Evolutionary conservation across 768 basidiomycete species (phyloP), one percentile per base, ranked within the genome.

Genomic region (Boletus fagicola): DNA sequence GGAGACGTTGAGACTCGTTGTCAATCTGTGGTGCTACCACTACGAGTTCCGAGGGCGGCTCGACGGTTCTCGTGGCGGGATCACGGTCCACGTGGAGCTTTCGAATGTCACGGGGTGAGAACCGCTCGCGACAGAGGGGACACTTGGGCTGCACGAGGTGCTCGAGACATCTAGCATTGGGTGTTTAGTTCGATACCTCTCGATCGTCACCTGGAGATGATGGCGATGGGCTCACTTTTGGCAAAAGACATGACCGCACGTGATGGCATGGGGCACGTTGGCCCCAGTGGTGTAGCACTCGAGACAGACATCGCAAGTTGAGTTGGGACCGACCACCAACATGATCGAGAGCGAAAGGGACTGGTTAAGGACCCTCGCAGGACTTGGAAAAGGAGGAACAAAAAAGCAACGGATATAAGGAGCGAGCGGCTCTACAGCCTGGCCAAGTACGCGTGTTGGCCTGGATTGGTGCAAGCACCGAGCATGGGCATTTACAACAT

Each of bases 191-290:
- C 39, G 43, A 54, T 54, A 54, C 22, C 50, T 10, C 35, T 45
- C 35, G 54, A 63, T 62, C 45, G 40, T 35, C 18, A 20, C 35
- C 10, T 30, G 15, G 53, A 77, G 76, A 68, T 46, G 7, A 51
- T n/a, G 46, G 12, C 48, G 8, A 47, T 15, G 46, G 15, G 40
- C 74, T 64, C 40, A 75, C 76, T 59, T 72, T 60, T 74, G 72
- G 64, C 86, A 90, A 72, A 88, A 88, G 54, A 84, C 81, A 68
- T 90, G 88, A 18, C 89, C 89, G 59, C 89, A 91, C 48, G 77
- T 58, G 63, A 90, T 86, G 49, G 83, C 79, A 65, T 85, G 82
- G 50, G 88, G 87, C 9, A 79, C 76, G 67, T 82, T 84, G 46
- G 62, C 62, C 49, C 80, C 81, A 52, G 69, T 69, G 49, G 76